Base-by-base conservation (phyloP, 768 basidiomycete species). In the Baorangia bicolor region DNA sequence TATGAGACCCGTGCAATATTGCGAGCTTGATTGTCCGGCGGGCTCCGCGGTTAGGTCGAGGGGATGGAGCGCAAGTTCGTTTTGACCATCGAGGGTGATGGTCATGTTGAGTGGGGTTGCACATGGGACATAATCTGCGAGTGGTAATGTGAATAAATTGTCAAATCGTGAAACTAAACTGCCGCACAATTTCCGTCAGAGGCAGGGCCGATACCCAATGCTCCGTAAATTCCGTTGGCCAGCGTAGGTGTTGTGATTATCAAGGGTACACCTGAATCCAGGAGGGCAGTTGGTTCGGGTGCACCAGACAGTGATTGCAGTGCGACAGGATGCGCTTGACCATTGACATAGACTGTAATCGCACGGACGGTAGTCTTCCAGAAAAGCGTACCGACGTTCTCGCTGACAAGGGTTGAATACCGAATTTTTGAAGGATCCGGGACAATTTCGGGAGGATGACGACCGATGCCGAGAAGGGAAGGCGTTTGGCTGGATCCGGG, bases 201-300 rank as follows among this genome's bases (percentile, higher is more conserved):
- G 0, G 74, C 79, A 9, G 88, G 86, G 21, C 68, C 62, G 27
- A 91, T 73, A 1, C 84, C 87, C 49, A 90, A 72, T 4, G 89
- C 86, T 10, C 90, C 90, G 55, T 92, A 92, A 20, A 92, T 87
- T 7, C 78, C 89, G 60, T 92, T 86, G 16, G 90, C 87, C 20
- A 92, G 75, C 4, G 62, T 50, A 5, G 74, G 71, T 0, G 84
- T 82, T 7, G 88, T 80, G 1, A 92, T 66, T 47, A 92, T 90
- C 14, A 79, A 53, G 0, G 90, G 87, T 0, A 84, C 77, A 0
- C 90, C 90, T 0, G 85, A 82, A 66, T 92, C 90, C 33, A 92
- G 64, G n/a, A 90, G 78, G 5, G 87, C 89, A 41, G 77, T 81
- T 0, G 88, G 89, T 38, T 72, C 79, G 23, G 66, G 69, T 4